Conservation (phyloP, 257 asterid species). For the Solanum neorickii region DNA sequence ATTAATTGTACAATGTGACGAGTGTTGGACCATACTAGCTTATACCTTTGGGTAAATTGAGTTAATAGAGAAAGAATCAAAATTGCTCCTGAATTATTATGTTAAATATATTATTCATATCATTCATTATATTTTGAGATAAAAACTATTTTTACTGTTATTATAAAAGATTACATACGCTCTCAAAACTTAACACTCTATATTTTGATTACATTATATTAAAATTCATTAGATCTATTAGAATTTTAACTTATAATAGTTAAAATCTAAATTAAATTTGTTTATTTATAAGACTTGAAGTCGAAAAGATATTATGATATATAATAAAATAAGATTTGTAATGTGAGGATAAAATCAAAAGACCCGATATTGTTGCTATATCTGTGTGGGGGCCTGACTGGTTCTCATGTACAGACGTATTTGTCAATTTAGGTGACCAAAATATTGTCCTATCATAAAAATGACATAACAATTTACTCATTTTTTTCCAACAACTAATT, state of each 20-base stretch:
- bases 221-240: not conserved
- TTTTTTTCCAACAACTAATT: not conserved
- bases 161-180: fast-evolving
- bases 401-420: not conserved
- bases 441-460: not conserved
- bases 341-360: not conserved
- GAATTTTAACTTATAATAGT: not conserved
- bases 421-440: not conserved
- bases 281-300: not conserved
- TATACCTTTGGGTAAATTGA: not conserved
- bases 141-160: no score
- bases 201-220: no score
- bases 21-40: not conserved
- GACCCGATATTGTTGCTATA: not conserved
- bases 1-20: not conserved
- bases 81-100: no score
- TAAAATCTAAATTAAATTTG: no score
- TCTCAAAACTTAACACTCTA: no score
- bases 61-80: fast-evolving
- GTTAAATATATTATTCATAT: no score
- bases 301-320: not conserved
- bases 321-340: not conserved
- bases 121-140: no score
- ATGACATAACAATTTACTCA: not conserved
- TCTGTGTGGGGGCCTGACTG: not conserved